These are phyloP conservation scores for Psidium guajava DNA, from an alignment of 345 rosid genomes.

Conservation along the genomic window DNA sequence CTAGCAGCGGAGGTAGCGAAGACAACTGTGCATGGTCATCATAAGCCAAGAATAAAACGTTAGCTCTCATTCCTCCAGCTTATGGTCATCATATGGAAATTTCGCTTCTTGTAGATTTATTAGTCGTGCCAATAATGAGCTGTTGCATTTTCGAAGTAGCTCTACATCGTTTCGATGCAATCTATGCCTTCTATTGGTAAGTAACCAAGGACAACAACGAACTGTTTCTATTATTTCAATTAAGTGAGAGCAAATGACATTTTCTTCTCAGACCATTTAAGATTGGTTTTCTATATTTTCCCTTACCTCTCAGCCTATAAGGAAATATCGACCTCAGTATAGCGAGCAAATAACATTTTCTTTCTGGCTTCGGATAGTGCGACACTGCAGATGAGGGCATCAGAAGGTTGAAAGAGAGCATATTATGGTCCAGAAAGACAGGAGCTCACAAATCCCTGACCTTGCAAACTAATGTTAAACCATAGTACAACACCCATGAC, in stretches of 20 bases:
- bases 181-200: background rate
- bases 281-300: background rate
- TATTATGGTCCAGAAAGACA: background rate
- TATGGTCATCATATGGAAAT: background rate
- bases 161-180: background rate
- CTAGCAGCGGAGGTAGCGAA: rapidly evolving
- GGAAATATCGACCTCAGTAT: background rate
- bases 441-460: background rate
- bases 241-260: background rate
- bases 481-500: too few species aligned
- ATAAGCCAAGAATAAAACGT: background rate
- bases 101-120: background rate
- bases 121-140: background rate
- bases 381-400: background rate
- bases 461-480: background rate
- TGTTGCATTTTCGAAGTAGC: background rate
- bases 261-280: background rate
- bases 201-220: background rate
- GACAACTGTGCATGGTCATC: background rate
- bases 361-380: background rate
- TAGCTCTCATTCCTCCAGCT: background rate
- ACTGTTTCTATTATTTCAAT: too few species aligned
- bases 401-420: background rate
- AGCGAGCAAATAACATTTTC: background rate
- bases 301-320: background rate